Evolutionary conservation across 108 stramenopile species (phyloP), one percentile per base, ranked within the genome.

Genomic region (Cyclotella baltica): DNA sequence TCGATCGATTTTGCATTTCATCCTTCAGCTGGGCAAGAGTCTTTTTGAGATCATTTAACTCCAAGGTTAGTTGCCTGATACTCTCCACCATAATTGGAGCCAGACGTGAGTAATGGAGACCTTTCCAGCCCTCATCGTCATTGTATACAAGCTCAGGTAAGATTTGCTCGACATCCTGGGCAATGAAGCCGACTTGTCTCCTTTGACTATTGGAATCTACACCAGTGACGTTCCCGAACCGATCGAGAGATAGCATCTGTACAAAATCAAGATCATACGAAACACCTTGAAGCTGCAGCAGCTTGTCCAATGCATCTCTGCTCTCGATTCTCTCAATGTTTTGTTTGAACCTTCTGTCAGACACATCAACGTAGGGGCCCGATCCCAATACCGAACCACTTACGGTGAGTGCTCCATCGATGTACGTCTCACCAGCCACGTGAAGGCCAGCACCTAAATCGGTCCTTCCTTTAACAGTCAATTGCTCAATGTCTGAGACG

Each of bases 341-440:
- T 33, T 31, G 50, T 71, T 90, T 90, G 47, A 87, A 75, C 22
- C 89, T 69, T 25, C 30, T 67, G 62, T 90, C 89, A 2, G 81
- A 83, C 6, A 85, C 61, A 52, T 90, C 89, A 20, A 88, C 67
- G 65, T 90, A 90, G 2, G 89, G 87, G 19, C 89, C 89, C 15
- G 79, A 73, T 16, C 87, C 89, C n/a, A 88, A 72, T 16, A 90
- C 89, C 37, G 72, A 74, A 0, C 89, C 89, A 46, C 65, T 66
- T 11, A 90, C 87, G 10, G 70, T 81, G 46, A 90, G 59, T 2
- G 71, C 36, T n/a, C 87, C 85, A 22, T 80, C 87, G 25, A 90
- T 13, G 75, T 77, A 78, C 22, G 73, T 62, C 25, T 90, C 83
- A 35, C 87, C 82, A 37, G 71, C 25, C 20, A 88, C 78, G 53